phyloP scores from a whole-genome alignment of 257 asterid genomes.

The Coffea canephora region DNA sequence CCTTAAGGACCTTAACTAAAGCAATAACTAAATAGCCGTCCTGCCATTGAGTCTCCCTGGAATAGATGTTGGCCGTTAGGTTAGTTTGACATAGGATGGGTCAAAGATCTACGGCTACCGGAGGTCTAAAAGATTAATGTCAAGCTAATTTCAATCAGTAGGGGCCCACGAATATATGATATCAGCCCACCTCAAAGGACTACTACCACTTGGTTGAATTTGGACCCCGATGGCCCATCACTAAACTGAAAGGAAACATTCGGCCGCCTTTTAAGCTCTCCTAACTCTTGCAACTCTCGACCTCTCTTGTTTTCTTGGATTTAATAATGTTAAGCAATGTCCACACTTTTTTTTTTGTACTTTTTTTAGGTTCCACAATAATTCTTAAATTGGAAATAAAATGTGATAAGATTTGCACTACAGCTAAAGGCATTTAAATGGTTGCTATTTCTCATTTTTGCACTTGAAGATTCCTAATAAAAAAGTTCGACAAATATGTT shows the following conservation, averaged over 20 bases:
- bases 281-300: background rate
- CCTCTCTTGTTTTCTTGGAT: background rate
- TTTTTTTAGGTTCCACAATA: too few relatives aligned
- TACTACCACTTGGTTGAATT: too few relatives aligned
- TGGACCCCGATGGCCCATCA: background rate
- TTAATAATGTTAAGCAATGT: background rate
- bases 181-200: constrained; percentile 4
- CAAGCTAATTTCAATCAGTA: background rate
- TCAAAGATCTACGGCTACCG: background rate
- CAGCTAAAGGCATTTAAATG: too few relatives aligned
- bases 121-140: background rate
- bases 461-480: too few relatives aligned
- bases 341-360: background rate
- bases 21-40: constrained; percentile 1
- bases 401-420: too few relatives aligned
- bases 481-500: too few relatives aligned
- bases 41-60: background rate
- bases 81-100: background rate
- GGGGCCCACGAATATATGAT: background rate
- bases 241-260: constrained; percentile 6
- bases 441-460: too few relatives aligned
- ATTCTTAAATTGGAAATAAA: too few relatives aligned
- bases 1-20: too few relatives aligned
- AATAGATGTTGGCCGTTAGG: background rate
- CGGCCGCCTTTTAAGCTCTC: constrained; percentile 10